Percentiles rank a stretch among this genome's conserved stretches.
Evolutionary conservation across 2,329 filamentous ascomycete genomes (phyloP).

Genomic region (Calonectria pseudoturangicola): DNA sequence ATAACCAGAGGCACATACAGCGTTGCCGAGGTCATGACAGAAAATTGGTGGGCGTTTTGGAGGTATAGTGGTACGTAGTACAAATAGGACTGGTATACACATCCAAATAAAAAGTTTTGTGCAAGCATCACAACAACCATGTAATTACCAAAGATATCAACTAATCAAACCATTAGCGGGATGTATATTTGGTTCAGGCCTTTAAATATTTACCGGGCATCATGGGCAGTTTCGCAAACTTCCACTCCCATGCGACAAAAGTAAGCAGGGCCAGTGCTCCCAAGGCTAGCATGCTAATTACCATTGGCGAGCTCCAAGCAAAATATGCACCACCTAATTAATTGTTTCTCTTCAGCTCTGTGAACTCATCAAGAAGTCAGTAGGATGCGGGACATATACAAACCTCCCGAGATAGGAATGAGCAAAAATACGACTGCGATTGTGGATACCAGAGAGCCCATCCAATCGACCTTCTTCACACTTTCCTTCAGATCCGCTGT

Average conservation of each 20-base stretch:
- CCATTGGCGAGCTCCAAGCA: slow-evolving; percentile 79
- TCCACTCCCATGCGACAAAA: slow-evolving; percentile 83
- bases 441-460: slow-evolving; percentile 72
- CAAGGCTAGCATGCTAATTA: slow-evolving; percentile 83
- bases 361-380: not conserved
- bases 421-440: slow-evolving; percentile 75
- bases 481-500: slow-evolving; percentile 68
- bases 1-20: slow-evolving; percentile 70
- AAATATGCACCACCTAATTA: slow-evolving; percentile 54
- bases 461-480: slow-evolving; percentile 75
- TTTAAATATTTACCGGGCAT: slow-evolving; percentile 71
- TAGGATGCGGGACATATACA: not conserved
- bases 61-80: slow-evolving; percentile 79
- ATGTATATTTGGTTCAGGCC: not conserved
- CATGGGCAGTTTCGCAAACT: slow-evolving; percentile 82
- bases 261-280: slow-evolving; percentile 75
- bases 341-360: not conserved
- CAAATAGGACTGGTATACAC: slow-evolving; percentile 74
- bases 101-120: slow-evolving; percentile 76
- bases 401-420: slow-evolving; percentile 77
- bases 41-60: slow-evolving; percentile 69
- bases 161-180: slow-evolving; percentile 46
- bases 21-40: slow-evolving; percentile 67
- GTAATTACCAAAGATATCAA: slow-evolving; percentile 72
- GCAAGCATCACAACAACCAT: slow-evolving; percentile 73